phyloP scores from a whole-genome alignment of 495 filamentous ascomycete species.

The Durotheca rogersii region DNA sequence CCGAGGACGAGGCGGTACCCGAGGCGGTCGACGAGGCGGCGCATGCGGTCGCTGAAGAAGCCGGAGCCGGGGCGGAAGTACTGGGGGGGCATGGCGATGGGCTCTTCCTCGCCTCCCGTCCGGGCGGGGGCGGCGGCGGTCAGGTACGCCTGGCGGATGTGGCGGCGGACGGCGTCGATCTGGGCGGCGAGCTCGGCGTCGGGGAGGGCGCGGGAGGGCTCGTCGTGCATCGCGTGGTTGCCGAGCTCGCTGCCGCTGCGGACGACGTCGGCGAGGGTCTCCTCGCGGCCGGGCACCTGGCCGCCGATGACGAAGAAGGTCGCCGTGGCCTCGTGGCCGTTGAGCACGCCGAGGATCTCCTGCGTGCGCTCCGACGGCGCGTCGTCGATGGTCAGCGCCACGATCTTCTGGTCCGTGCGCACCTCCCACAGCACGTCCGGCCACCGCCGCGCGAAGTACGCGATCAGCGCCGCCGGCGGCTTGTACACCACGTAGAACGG shows the following conservation, averaged over 20 bases:
- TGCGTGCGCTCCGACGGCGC: conserved; percentile 70
- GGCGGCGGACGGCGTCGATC: conserved; percentile 47
- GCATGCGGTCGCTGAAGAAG: conserved; percentile 71
- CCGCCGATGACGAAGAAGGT: conserved; percentile 81
- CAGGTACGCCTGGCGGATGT: conserved; percentile 58
- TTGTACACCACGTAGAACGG: conserved; percentile 73
- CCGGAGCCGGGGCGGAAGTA: conserved; percentile 82
- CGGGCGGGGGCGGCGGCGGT: conserved; percentile 10
- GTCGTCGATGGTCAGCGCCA: conserved; percentile 86
- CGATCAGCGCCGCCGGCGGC: conserved; percentile 65
- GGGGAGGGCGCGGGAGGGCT: conserved; percentile 57
- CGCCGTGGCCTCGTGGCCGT: conserved; percentile 57
- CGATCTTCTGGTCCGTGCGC: conserved; percentile 54
- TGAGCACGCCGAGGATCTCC: conserved; percentile 66
- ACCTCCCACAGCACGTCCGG: conserved; percentile 76
- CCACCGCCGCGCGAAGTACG: conserved; percentile 66
- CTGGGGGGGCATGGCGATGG: conserved; percentile 38
- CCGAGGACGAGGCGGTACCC: conserved; percentile 72
- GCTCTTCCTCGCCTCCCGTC: neutral
- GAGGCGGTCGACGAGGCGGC: conserved; percentile 51
- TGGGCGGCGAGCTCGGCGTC: conserved; percentile 43
- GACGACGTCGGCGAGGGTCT: conserved; percentile 61
- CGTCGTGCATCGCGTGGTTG: conserved; percentile 86
- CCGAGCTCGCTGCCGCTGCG: conserved; percentile 67
- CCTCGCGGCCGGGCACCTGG: conserved; percentile 64